A percentile compares a stretch with the other conserved stretches of the same genome.
phyloP scores from a whole-genome alignment of 352 stramenopile species.

The Phytopythium boreale region DNA sequence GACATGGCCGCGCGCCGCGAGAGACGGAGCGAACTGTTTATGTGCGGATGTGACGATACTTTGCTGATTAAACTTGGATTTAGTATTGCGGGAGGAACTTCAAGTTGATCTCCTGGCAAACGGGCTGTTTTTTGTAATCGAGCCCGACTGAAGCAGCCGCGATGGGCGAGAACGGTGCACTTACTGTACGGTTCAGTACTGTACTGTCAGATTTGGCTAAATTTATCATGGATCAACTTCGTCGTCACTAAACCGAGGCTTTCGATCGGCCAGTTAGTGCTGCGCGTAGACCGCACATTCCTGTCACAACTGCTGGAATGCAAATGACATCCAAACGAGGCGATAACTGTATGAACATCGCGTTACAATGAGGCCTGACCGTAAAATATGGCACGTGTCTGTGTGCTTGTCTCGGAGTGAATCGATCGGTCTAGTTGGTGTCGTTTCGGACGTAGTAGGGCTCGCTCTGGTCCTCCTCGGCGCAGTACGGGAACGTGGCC shows the following conservation, averaged over 20 bases:
- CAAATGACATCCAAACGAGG: too few species aligned
- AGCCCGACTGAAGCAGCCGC: background rate
- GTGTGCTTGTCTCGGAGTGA: background rate
- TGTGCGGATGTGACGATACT: background rate
- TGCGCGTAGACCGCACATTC: too few species aligned
- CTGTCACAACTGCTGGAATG: too few species aligned
- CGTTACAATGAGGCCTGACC: background rate
- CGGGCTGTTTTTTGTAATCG: background rate
- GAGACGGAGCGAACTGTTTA: background rate
- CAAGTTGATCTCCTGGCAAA: background rate
- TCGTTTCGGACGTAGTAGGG: conserved; percentile 17
- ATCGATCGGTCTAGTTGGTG: conserved; percentile 9
- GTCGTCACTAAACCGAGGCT: background rate
- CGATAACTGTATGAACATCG: too few species aligned
- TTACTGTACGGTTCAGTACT: too few species aligned
- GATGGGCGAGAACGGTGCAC: background rate
- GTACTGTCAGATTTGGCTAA: background rate
- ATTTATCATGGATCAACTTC: background rate
- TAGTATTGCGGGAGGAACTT: background rate
- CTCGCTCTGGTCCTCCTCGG: conserved; percentile 9
- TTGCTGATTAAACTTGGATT: background rate
- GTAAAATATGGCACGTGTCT: background rate
- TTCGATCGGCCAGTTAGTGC: too few species aligned
- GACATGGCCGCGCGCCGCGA: background rate
- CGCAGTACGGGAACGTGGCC: conserved; percentile 14